Evolutionary conservation across 306 rosid genomes (phyloP), one percentile per base, ranked within the genome.

Genomic region (Cotoneaster glaucophyllus): DNA sequence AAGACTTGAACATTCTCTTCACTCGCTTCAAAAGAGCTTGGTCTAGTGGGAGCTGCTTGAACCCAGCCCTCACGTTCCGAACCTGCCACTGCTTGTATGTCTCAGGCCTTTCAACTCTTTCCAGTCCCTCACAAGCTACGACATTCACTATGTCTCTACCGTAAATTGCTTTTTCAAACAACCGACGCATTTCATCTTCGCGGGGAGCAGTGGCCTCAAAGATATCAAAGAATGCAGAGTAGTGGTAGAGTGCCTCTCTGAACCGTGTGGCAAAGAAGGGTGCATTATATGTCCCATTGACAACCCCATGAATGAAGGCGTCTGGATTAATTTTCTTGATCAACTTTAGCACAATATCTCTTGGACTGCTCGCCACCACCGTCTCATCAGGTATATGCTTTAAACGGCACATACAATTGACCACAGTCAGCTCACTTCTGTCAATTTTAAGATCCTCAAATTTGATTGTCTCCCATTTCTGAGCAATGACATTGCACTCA

Each of bases 91-190:
- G 82, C 74, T 19, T 77, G 71, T 80, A 84, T 1, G 77, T 73
- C 54, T 84, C 84, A 6, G 84, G 87, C 82, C 87, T 81, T 45
- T 80, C 84, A 19, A 77, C 84, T 65, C 87, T 80, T 39, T 73
- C 77, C 43, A 19, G 21, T 18, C 87, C 84, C 73, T 84, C 84
- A 14, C 87, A 80, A 1, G 87, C 82, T n/a, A 80, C 3, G 4
- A 64, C 82, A 69, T 84, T 84, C 69, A 67, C 32, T 21, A 63
- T 52, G 22, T 80, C 82, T 58, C 79, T 67, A 18, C 78, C 87
- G 66, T 11, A 34, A 8, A 73, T 11, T 59, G 53, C 80, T 57
- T 45, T 71, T 67, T 84, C 84, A 43, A 80, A 84, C 77, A 52
- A 14, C 74, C 34, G 5, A 32, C 87, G 34, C 17, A 54, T 44